These are phyloP conservation scores for Malus sieversii DNA, from an alignment of 306 rosid species.

Conservation along the genomic window DNA sequence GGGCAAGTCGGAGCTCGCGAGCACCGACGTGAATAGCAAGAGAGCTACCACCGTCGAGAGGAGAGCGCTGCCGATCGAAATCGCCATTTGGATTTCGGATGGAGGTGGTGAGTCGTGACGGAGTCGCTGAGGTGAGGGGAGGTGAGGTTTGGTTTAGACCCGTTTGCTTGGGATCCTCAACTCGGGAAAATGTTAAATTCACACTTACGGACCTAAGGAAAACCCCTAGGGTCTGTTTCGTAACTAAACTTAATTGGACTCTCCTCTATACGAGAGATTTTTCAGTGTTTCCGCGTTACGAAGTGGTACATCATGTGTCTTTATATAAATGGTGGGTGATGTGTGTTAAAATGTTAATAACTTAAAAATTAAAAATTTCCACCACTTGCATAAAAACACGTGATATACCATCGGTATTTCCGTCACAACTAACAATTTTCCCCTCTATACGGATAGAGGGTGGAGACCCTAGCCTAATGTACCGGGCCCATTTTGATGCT, in stretches of 20 bases:
- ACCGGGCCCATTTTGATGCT: too few relatives aligned
- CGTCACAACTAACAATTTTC: accelerated
- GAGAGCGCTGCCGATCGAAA: constrained; percentile 29
- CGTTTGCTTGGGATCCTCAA: neutral
- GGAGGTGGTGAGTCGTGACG: neutral
- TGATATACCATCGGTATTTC: too few relatives aligned
- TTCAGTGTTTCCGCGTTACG: too few relatives aligned
- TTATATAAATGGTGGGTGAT: too few relatives aligned
- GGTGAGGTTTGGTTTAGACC: neutral
- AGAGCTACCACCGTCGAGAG: constrained; percentile 32
- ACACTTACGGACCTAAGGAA: neutral
- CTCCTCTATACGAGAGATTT: too few relatives aligned
- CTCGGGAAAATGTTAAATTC: neutral
- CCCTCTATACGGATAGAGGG: too few relatives aligned
- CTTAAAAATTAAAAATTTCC: too few relatives aligned
- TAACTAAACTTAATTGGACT: neutral
- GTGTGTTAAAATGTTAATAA: too few relatives aligned
- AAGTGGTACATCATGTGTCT: too few relatives aligned
- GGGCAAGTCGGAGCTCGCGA: constrained; percentile 72
- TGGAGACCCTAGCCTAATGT: too few relatives aligned
- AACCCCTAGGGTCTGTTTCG: neutral
- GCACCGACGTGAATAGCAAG: constrained; percentile 30
- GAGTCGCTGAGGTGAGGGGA: neutral
- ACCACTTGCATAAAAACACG: too few relatives aligned
- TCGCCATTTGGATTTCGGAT: constrained; percentile 43